These are phyloP conservation scores for Sextonia rubra DNA, from an alignment of 164 flowering plant genomes.

Conservation along the genomic window DNA sequence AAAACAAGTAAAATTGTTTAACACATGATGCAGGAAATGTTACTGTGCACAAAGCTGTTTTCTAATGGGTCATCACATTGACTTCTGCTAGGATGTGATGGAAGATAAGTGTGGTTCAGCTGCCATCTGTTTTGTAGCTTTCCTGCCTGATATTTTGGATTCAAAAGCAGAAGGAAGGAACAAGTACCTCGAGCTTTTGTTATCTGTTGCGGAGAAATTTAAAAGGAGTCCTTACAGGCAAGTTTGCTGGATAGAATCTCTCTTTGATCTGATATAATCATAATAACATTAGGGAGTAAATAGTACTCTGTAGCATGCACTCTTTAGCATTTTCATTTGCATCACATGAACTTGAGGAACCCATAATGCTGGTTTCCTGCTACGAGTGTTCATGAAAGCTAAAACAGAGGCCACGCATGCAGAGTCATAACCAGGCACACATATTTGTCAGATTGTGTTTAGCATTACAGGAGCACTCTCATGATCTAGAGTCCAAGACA, in stretches of 20 bases:
- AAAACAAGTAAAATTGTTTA: background rate
- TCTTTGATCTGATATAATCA: too few species aligned
- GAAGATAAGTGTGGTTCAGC: conserved; percentile 93
- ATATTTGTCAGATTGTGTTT: too few species aligned
- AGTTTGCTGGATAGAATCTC: conserved; percentile 6
- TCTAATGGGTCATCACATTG: background rate
- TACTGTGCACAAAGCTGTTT: background rate
- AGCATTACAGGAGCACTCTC: too few species aligned
- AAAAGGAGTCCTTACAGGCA: conserved; percentile 91
- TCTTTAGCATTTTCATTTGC: background rate
- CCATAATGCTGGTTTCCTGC: too few species aligned
- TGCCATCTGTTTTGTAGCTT: conserved; percentile 92
- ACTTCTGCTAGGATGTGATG: conserved; percentile 61
- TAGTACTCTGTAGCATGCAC: background rate
- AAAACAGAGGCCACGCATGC: too few species aligned
- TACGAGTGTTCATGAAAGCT: too few species aligned
- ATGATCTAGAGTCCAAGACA: too few species aligned
- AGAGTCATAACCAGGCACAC: too few species aligned
- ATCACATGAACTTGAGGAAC: background rate
- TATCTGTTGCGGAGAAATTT: conserved; percentile 83
- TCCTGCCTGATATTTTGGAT: conserved; percentile 95
- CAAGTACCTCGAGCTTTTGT: conserved; percentile 60
- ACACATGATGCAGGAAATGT: background rate
- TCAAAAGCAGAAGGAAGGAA: conserved; percentile 96
- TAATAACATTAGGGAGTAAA: background rate